Percentiles rank a stretch among this genome's conserved stretches.
phyloP scores from a whole-genome alignment of 139 green algal species.

The Gonium pectorale region DNA sequence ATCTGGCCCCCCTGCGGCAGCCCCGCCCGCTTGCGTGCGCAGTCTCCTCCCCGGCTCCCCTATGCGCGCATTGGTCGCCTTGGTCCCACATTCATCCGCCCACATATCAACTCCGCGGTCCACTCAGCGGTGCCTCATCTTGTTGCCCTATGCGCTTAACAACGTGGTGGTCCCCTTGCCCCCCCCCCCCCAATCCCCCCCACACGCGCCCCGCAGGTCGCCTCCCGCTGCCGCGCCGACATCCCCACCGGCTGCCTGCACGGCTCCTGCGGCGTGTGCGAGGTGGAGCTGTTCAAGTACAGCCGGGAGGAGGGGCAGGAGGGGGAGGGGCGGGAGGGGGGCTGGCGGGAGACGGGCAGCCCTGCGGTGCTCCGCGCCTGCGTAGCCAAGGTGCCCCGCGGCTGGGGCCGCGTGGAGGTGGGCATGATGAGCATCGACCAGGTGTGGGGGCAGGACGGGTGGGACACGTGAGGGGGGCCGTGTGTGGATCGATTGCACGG shows the following conservation, averaged over 20 bases:
- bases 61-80: no score
- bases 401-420: constrained; percentile 34
- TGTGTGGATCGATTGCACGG: no score
- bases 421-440: constrained; percentile 3
- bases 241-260: constrained; percentile 46
- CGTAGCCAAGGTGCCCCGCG: constrained; percentile 27
- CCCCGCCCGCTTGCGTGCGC: no score
- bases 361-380: constrained; percentile 36
- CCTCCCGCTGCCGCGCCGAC: constrained; percentile 25
- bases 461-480: constrained; percentile 37
- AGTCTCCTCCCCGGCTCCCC: no score
- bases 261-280: constrained; percentile 44
- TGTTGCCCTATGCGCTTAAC: no score
- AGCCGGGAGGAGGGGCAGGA: not conserved
- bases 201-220: not conserved
- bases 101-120: no score
- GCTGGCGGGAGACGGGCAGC: not conserved
- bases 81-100: no score
- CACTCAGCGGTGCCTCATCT: no score
- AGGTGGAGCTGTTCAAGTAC: constrained; percentile 36
- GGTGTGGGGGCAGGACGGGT: constrained; percentile 47
- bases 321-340: not conserved
- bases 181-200: not conserved
- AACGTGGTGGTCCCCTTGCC: not conserved
- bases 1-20: no score